Percentiles rank a stretch among this genome's conserved stretches.
Evolutionary conservation across 2,329 filamentous ascomycete species (phyloP).

Genomic region (Tolypocladium inflatum): DNA sequence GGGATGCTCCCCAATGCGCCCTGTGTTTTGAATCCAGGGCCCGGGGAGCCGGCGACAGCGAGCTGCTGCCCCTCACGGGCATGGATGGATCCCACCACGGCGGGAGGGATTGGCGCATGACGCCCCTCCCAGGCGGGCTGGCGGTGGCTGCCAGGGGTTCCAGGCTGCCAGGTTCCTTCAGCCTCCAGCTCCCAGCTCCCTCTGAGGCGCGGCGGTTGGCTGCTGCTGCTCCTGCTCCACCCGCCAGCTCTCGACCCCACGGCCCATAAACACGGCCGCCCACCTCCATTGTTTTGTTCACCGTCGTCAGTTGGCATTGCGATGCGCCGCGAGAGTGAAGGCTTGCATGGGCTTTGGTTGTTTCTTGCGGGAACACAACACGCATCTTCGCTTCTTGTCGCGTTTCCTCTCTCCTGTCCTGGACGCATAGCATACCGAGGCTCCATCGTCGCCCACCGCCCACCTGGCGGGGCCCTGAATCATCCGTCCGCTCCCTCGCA

Average conservation of each 20-base stretch:
- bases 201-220: neutral
- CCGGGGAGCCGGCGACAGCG: neutral
- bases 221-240: neutral
- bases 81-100: neutral
- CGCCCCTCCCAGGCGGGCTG: neutral
- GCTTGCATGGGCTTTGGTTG: neutral
- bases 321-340: neutral
- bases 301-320: neutral
- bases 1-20: neutral
- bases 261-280: constrained; percentile 1
- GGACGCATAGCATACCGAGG: neutral
- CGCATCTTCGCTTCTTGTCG: neutral
- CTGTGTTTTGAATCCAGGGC: neutral
- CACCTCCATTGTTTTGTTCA: neutral
- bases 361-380: neutral
- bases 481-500: neutral
- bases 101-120: neutral
- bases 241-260: neutral
- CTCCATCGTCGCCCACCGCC: neutral
- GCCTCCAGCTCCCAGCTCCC: too few relatives aligned
- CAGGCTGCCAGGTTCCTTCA: neutral
- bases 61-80: neutral
- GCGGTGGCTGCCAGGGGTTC: neutral
- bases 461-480: neutral
- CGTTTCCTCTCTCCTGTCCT: neutral